Conservation (phyloP, 257 asterid species). For the Thymus quinquecostatus region DNA sequence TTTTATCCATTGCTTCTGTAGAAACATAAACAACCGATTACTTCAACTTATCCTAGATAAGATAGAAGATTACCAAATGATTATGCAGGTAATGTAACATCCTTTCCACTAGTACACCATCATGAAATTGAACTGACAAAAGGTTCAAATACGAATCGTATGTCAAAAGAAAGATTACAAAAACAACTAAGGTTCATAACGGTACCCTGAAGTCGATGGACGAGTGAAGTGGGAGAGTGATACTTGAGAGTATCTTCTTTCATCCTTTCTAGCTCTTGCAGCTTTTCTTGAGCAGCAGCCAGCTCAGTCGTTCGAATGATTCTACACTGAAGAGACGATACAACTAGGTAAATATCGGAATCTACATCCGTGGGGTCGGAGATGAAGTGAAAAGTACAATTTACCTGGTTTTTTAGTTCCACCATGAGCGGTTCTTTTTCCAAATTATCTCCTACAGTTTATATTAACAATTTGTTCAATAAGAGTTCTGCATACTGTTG, state of each 20-base stretch:
- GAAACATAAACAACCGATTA: too few species aligned
- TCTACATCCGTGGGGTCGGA: background rate
- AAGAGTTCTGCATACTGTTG: too few species aligned
- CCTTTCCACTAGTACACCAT: too few species aligned
- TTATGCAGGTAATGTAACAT: too few species aligned
- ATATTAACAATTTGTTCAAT: conserved; percentile 5
- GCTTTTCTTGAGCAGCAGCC: conserved; percentile 83
- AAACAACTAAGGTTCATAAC: background rate
- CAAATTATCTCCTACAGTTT: conserved; percentile 66
- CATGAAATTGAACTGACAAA: too few species aligned
- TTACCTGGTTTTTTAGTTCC: conserved; percentile 94
- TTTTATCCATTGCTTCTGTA: conserved; percentile 68
- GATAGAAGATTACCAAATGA: too few species aligned
- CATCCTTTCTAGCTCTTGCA: conserved; percentile 71
- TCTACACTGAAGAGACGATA: conserved; percentile 65
- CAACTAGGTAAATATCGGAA: background rate
- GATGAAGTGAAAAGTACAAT: conserved; percentile 21
- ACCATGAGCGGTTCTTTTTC: conserved; percentile 76
- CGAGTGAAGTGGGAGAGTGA: conserved; percentile 69
- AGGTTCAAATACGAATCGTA: too few species aligned
- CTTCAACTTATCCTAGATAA: too few species aligned
- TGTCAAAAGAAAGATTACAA: too few species aligned
- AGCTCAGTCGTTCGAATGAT: conserved; percentile 86
- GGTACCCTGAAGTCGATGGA: conserved; percentile 70
- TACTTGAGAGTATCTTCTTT: conserved; percentile 64